Conservation (phyloP, 2,329 filamentous ascomycete genomes). For the Colletotrichum orchidophilum region DNA sequence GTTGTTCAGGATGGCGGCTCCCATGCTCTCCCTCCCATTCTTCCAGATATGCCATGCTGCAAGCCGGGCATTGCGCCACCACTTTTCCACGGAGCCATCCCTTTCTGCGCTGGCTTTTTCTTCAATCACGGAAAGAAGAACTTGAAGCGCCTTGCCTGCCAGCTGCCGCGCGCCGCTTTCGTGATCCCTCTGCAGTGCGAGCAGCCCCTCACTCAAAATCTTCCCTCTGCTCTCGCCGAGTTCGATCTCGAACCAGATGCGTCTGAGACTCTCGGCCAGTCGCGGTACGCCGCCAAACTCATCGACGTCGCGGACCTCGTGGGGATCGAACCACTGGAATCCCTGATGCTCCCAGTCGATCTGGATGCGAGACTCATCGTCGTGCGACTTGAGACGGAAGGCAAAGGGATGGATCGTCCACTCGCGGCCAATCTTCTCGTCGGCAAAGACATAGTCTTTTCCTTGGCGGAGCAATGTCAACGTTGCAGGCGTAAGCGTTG, state of each 20-base stretch:
- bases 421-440: slow-evolving; percentile 60
- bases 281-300: slow-evolving; percentile 64
- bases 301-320: slow-evolving; percentile 55
- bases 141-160: slow-evolving; percentile 60
- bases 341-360: slow-evolving; percentile 71
- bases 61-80: slow-evolving; percentile 66
- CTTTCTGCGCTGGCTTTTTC: slow-evolving; percentile 40
- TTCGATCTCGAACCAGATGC: slow-evolving; percentile 68
- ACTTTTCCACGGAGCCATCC: slow-evolving; percentile 45
- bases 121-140: slow-evolving; percentile 57
- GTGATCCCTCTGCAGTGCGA: slow-evolving; percentile 62
- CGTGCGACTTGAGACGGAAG: slow-evolving; percentile 57
- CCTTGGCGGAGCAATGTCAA: slow-evolving; percentile 64
- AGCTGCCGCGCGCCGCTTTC: slow-evolving; percentile 68
- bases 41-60: slow-evolving; percentile 72
- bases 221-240: slow-evolving; percentile 55
- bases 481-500: slow-evolving; percentile 56
- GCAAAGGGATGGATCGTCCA: slow-evolving; percentile 73
- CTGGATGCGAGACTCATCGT: slow-evolving; percentile 56
- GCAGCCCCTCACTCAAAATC: slow-evolving; percentile 56
- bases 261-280: slow-evolving; percentile 64
- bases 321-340: slow-evolving; percentile 66
- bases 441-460: slow-evolving; percentile 66
- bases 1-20: slow-evolving; percentile 63
- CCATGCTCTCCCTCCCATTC: slow-evolving; percentile 74